Evolutionary conservation across 306 rosid genomes (phyloP), one percentile per base, ranked within the genome.

Genomic region (Citrullus mucosospermus): DNA sequence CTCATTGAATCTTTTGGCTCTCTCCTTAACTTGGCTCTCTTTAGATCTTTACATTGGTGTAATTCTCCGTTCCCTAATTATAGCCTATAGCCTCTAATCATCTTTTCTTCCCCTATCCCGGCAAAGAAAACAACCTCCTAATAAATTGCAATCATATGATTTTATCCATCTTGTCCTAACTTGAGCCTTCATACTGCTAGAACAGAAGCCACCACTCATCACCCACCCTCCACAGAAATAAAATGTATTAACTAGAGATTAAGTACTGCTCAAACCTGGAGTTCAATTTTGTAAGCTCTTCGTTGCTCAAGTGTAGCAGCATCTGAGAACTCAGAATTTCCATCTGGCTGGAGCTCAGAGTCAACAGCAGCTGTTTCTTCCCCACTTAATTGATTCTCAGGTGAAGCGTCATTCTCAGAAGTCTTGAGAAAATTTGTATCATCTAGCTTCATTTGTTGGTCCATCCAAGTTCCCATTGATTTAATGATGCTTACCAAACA

Each of bases 391-490:
- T 78, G 88, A 80, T 83, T 86, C 77, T 96, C 99, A 28, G 83
- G 34, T 59, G 83, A 25, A 68, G 87, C 68, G 75, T 87, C 90
- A 84, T 79, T 88, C 79, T 90, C 98, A 80, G 88, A 79, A 82
- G 77, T 83, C 78, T 88, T 95, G 43, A 85, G 84, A 67, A 86
- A 79, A 88, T 86, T 78, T 28, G 88, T 82, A 76, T 91, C 96
- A 34, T 89, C 96, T 46, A 86, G 82, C 76, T 88, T 90, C 82
- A 90, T 85, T 85, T 96, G 96, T 80, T 83, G 96, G 88, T 92
- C 96, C 99, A 96, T 92, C 99, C 99, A 96, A 60, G 96, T 74
- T 81, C 99, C 99, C 99, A 96, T 96, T 73, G 99, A 96, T 83
- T 87, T 89, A 81, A 91, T 84, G 78, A 96, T 92, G 89, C 90